Evolutionary conservation across 106 monocot genomes (phyloP), one percentile per base, ranked within the genome.

Genomic region (Dendrobium nobile): DNA sequence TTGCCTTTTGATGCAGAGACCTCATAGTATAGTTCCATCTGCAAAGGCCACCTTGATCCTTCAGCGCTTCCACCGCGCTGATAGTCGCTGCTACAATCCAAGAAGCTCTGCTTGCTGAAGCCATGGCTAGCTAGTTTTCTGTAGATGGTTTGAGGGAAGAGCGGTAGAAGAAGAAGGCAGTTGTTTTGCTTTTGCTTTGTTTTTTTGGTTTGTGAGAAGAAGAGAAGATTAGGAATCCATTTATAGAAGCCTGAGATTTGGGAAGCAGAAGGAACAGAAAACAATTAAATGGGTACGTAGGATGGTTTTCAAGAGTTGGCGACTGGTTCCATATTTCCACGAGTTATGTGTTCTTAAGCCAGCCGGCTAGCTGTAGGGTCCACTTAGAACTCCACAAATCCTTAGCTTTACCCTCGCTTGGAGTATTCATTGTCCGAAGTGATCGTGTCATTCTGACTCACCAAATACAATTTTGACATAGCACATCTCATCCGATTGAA

Each of bases 11-110:
- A 43, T 74, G 74, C 0, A 74, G 42, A 20, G 74, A 74, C 20
- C 44, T 24, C 5, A 86, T 33, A 9, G 79, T 73, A 27, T 86
- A 58, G 79, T 85, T 90, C 87, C 87, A 90, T 81, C 87, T 68
- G 54, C 87, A 87, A 70, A 90, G 75, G 2, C 90, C 86, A 9
- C 28, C 86, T 31, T 88, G 88, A 41, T 90, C 90, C 70, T 90
- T 90, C 5, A 86, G 79, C 0, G 84, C 79, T 54, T 90, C 90
- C 75, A 90, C 90, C 45, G 81, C 75, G 18, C 83, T 82, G 47
- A 90, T 73, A 44, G 81, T 81, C 33, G 82, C 86, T 40, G 88
- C 86, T 44, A 72, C 82, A 1, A 84, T 47, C 86, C 84, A 88
- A 41, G 79, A 79, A 24, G 61, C 77, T 44, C 43, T 74, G 42